Evolutionary conservation across 176 grass and related monocot species (phyloP).

Genomic region (Luzula sylvatica): DNA sequence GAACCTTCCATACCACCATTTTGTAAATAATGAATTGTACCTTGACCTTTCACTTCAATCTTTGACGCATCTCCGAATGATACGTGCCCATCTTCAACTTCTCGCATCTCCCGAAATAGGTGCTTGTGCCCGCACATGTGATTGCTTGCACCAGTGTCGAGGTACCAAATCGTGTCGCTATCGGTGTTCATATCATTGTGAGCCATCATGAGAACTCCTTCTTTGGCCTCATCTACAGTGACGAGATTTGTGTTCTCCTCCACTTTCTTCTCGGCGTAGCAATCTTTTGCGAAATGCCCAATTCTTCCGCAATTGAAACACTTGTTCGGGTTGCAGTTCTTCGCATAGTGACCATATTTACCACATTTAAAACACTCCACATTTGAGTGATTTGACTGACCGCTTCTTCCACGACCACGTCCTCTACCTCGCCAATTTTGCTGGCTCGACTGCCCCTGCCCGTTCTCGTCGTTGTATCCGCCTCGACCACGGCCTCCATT

Average conservation of each 20-base stretch:
- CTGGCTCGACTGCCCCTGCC: too few species aligned
- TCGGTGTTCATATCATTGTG: neutral
- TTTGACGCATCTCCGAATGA: constrained; percentile 17
- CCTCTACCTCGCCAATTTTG: too few species aligned
- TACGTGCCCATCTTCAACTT: neutral
- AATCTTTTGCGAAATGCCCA: too few species aligned
- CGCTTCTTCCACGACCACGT: too few species aligned
- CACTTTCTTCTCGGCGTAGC: neutral
- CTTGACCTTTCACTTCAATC: too few species aligned
- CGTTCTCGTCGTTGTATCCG: neutral
- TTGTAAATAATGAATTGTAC: neutral
- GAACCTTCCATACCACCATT: neutral
- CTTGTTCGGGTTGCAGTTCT: neutral
- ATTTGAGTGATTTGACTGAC: neutral
- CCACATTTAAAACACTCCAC: neutral
- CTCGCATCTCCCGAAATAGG: neutral
- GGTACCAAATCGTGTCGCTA: neutral
- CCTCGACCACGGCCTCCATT: neutral
- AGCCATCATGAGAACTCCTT: too few species aligned
- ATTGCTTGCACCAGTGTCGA: constrained; percentile 9
- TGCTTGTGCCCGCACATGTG: constrained; percentile 11
- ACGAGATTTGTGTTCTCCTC: neutral
- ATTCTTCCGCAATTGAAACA: too few species aligned
- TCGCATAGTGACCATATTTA: neutral
- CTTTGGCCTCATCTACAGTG: neutral